These are phyloP conservation scores for Luffa acutangula DNA, from an alignment of 306 rosid species.

Conservation along the genomic window DNA sequence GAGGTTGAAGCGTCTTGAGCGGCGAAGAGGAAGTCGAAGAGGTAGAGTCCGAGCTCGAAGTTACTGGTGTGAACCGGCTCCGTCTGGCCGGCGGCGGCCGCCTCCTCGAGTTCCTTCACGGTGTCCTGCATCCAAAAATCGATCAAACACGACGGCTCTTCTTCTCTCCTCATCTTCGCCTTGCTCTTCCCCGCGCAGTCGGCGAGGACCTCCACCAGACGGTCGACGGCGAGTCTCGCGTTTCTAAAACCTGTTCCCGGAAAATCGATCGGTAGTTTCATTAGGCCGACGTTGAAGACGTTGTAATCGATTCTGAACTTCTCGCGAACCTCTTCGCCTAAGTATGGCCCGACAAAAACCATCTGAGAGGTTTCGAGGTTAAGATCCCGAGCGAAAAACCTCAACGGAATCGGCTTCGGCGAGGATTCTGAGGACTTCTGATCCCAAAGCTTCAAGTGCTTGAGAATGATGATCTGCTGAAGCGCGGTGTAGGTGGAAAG, in stretches of 20 bases:
- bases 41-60: conserved; percentile 47
- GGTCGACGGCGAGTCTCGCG: conserved; percentile 69
- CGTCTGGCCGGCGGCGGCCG: conserved; percentile 5
- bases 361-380: conserved; percentile 77
- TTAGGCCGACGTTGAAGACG: conserved; percentile 66
- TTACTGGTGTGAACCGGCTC: conserved; percentile 27
- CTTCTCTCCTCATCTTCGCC: conserved; percentile 28
- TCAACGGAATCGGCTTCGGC: conserved; percentile 26
- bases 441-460: conserved; percentile 53
- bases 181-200: conserved; percentile 41
- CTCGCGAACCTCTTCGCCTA: conserved; percentile 35
- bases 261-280: conserved; percentile 65
- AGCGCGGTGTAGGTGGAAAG: conserved; percentile 57
- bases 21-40: conserved; percentile 83
- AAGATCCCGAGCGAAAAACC: conserved; percentile 59
- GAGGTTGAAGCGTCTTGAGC: conserved; percentile 90
- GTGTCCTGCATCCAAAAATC: conserved; percentile 87
- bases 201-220: conserved; percentile 30
- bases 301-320: conserved; percentile 55
- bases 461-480: conserved; percentile 66
- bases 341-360: conserved; percentile 73
- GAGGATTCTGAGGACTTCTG: conserved; percentile 1
- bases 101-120: conserved; percentile 25
- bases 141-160: conserved; percentile 61
- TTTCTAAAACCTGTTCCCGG: conserved; percentile 74